phyloP scores from a whole-genome alignment of 805 yeast species.

The Kodamaea kaohsiungensis region DNA sequence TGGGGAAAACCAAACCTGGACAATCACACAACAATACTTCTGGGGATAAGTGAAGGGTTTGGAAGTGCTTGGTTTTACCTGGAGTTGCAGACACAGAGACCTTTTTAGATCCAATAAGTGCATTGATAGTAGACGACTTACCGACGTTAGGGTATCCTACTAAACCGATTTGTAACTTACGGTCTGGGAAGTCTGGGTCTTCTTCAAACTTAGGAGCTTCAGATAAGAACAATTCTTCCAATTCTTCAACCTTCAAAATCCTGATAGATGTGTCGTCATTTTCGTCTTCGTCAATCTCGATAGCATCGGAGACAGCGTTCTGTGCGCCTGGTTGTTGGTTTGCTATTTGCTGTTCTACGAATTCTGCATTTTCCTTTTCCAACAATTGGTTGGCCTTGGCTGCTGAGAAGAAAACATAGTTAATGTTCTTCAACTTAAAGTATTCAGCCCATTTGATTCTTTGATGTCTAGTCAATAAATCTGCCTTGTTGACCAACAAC shows the following conservation, averaged over 20 bases:
- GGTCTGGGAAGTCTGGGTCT: constrained; percentile 56
- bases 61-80: constrained; percentile 98
- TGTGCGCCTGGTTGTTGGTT: neutral
- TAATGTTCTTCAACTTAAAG: constrained; percentile 66
- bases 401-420: constrained; percentile 92
- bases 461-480: constrained; percentile 74
- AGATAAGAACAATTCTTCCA: constrained; percentile 74
- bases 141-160: constrained; percentile 97
- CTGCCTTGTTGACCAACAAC: constrained; percentile 90
- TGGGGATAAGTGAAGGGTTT: constrained; percentile 84
- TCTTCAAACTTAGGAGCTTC: constrained; percentile 73
- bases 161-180: constrained; percentile 81
- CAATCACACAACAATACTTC: constrained; percentile 92
- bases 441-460: constrained; percentile 86
- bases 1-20: constrained; percentile 98
- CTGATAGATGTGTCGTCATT: constrained; percentile 44
- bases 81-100: constrained; percentile 99
- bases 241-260: constrained; percentile 78
- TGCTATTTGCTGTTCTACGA: constrained; percentile 18
- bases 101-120: constrained; percentile 91
- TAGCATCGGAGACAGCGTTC: constrained; percentile 3
- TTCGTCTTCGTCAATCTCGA: constrained; percentile 22
- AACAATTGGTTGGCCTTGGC: constrained; percentile 74
- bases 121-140: constrained; percentile 97
- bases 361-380: constrained; percentile 58